A percentile compares a stretch with the other conserved stretches of the same genome.
phyloP scores from a whole-genome alignment of 768 basidiomycete genomes.

The Hericium coralloides region DNA sequence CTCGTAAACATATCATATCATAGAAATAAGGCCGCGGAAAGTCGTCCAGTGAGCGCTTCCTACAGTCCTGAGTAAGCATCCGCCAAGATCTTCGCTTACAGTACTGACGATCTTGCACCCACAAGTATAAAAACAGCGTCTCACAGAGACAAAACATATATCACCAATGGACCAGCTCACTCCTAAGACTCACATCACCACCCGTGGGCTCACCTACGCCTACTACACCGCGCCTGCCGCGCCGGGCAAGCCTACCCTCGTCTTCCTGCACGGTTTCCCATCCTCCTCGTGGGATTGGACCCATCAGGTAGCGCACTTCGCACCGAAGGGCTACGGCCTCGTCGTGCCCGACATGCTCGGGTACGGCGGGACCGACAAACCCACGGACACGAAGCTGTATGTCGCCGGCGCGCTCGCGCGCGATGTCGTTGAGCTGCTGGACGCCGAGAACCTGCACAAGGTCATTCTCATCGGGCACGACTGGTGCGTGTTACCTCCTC shows the following conservation, averaged over 20 bases:
- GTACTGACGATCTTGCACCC: too few relatives aligned
- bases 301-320: constrained; percentile 29
- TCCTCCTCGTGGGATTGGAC: constrained; percentile 33
- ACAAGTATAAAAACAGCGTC: too few relatives aligned
- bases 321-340: constrained; percentile 32
- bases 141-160: too few relatives aligned
- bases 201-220: constrained; percentile 27
- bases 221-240: constrained; percentile 25
- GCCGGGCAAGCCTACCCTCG: constrained; percentile 24
- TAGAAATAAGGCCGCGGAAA: too few relatives aligned
- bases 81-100: too few relatives aligned
- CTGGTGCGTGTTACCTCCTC: constrained; percentile 16
- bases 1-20: too few relatives aligned
- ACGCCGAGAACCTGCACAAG: constrained; percentile 17
- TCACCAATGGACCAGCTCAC: background rate
- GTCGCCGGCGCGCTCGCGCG: constrained; percentile 15
- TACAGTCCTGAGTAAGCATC: too few relatives aligned
- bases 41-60: too few relatives aligned
- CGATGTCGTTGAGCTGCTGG: constrained; percentile 28
- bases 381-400: constrained; percentile 22
- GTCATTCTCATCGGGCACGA: constrained; percentile 28
- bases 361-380: constrained; percentile 35
- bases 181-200: constrained; percentile 23
- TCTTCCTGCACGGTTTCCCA: constrained; percentile 42
- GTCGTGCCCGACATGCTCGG: constrained; percentile 42